phyloP scores from a whole-genome alignment of 306 rosid species.

The Lupinus albus region DNA sequence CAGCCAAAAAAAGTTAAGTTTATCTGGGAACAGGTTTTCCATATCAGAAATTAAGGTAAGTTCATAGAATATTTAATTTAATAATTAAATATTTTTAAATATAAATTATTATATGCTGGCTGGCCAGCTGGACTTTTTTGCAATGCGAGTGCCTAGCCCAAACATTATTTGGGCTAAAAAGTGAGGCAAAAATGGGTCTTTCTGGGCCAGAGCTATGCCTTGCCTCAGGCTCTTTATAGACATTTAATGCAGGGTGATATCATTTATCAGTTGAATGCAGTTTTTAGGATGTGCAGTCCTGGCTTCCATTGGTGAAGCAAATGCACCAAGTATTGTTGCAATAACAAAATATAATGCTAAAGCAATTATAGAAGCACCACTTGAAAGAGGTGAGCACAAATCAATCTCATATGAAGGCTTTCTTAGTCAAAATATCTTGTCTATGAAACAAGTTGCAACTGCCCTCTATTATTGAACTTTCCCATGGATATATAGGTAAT shows the following conservation, averaged over 20 bases:
- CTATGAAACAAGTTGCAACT: too few species aligned
- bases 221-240: background rate
- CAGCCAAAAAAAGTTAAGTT: conserved; percentile 11
- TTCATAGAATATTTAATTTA: background rate
- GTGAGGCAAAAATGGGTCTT: background rate
- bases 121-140: background rate
- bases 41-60: conserved; percentile 11
- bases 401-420: background rate
- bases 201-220: background rate
- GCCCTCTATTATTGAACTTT: background rate
- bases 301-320: conserved; percentile 15
- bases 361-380: background rate
- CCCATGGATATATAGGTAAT: background rate
- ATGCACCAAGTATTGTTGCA: conserved; percentile 11
- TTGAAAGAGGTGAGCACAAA: background rate
- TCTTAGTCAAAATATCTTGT: background rate
- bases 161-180: conserved; percentile 4
- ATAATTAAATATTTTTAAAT: background rate
- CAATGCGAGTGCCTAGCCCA: background rate
- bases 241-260: conserved; percentile 19
- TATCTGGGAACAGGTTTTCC: conserved; percentile 1
- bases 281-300: background rate
- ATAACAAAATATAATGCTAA: background rate
- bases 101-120: background rate
- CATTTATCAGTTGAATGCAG: conserved; percentile 5